These are phyloP conservation scores for Aspergillus sp. DNA, from an alignment of 2,329 filamentous ascomycete genomes.

Conservation along the genomic window DNA sequence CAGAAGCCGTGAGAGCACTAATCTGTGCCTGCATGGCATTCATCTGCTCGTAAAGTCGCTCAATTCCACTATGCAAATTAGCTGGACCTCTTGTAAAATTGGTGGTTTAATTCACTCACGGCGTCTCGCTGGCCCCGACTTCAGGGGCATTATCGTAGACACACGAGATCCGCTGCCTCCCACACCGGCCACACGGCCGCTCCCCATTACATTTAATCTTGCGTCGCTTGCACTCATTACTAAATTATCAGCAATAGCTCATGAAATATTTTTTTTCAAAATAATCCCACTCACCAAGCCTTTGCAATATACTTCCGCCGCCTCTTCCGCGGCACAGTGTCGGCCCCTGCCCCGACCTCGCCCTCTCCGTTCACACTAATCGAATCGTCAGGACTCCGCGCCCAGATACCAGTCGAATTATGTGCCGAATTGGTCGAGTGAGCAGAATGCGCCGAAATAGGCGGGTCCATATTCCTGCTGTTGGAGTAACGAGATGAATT, in stretches of 20 bases:
- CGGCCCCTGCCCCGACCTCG: neutral
- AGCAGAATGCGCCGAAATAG: neutral
- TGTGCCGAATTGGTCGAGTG: too few relatives aligned
- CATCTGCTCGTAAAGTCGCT: slow-evolving; percentile 32
- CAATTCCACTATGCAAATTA: slow-evolving; percentile 14
- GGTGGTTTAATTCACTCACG: slow-evolving; percentile 1
- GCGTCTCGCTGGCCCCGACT: slow-evolving; percentile 35
- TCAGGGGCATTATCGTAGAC: slow-evolving; percentile 58
- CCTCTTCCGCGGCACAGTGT: slow-evolving; percentile 52
- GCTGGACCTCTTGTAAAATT: too few relatives aligned
- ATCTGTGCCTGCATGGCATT: slow-evolving; percentile 64
- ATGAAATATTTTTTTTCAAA: too few relatives aligned
- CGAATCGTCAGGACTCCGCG: neutral
- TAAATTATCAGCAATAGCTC: slow-evolving; percentile 21
- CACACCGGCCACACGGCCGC: slow-evolving; percentile 62
- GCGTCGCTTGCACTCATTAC: slow-evolving; percentile 63
- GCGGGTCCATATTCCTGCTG: neutral
- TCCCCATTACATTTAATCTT: slow-evolving; percentile 69
- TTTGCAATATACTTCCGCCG: slow-evolving; percentile 65
- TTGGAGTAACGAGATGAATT: too few relatives aligned
- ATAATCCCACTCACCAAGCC: slow-evolving; percentile 51
- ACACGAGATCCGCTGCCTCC: slow-evolving; percentile 42
- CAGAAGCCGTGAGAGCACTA: slow-evolving; percentile 67
- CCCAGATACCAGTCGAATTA: neutral
- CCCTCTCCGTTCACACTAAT: neutral